Conservation (phyloP, 805 yeast species). For the Novakomyces olei region DNA sequence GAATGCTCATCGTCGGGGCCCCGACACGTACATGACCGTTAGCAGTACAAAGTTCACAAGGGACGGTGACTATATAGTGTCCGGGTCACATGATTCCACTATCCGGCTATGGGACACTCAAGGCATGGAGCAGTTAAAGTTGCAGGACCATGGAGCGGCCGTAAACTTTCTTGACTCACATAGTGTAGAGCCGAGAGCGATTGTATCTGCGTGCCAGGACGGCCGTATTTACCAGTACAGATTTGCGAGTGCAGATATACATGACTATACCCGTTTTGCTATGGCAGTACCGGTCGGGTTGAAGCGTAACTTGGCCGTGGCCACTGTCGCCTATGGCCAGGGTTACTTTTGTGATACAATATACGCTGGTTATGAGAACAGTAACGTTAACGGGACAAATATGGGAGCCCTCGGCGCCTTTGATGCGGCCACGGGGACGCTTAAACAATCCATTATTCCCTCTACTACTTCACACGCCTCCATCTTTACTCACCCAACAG, state of each 20-base stretch:
- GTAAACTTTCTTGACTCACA: not conserved
- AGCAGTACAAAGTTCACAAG: not conserved
- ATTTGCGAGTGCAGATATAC: not conserved
- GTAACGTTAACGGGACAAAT: not conserved
- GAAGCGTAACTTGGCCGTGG: not conserved
- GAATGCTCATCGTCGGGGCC: not conserved
- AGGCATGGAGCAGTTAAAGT: not conserved
- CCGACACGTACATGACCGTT: not conserved
- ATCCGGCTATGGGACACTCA: conserved; percentile 2
- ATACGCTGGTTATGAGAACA: conserved; percentile 1
- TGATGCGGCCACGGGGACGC: not conserved
- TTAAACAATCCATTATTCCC: not conserved
- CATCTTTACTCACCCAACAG: not conserved
- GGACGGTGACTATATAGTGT: not conserved
- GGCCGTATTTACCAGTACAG: not conserved
- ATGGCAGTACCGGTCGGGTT: not conserved
- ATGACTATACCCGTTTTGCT: not conserved
- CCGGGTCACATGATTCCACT: not conserved
- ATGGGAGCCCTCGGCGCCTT: conserved; percentile 1
- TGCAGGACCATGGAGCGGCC: not conserved
- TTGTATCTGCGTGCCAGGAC: conserved; percentile 1
- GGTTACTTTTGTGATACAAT: not conserved
- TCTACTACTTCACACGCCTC: not conserved
- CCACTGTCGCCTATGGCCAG: not conserved
- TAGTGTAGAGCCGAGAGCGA: not conserved